Conservation (phyloP, 495 filamentous ascomycete genomes). For the Cenococcum geophilum region DNA sequence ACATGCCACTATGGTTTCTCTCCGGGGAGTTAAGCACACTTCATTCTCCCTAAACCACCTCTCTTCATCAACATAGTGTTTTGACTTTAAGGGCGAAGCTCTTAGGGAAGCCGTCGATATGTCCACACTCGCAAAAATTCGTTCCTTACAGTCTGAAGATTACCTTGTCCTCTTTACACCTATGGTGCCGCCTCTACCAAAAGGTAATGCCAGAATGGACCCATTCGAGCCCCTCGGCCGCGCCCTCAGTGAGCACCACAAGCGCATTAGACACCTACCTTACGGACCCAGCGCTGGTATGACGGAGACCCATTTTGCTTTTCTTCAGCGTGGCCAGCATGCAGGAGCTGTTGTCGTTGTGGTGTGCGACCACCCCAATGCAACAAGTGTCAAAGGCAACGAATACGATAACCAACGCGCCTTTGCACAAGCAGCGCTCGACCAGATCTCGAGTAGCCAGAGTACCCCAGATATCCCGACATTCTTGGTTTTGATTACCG, state of each 20-base stretch:
- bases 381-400: constrained; percentile 1
- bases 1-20: too few relatives aligned
- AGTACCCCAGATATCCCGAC: constrained; percentile 11
- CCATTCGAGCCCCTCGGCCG: constrained; percentile 42
- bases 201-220: constrained; percentile 29
- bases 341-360: constrained; percentile 36
- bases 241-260: constrained; percentile 32
- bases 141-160: constrained; percentile 21
- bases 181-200: constrained; percentile 27
- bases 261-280: constrained; percentile 37
- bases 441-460: constrained; percentile 2
- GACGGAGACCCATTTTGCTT: constrained; percentile 34
- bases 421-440: constrained; percentile 16
- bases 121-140: constrained; percentile 17
- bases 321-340: constrained; percentile 25
- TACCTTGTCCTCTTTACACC: constrained; percentile 32
- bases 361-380: constrained; percentile 17
- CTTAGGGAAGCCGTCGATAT: constrained; percentile 5
- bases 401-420: constrained; percentile 17
- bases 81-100: too few relatives aligned
- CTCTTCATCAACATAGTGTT: too few relatives aligned
- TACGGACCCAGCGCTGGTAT: constrained; percentile 36
- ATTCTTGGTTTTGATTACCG: constrained; percentile 18
- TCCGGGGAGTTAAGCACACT: too few relatives aligned
- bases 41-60: too few relatives aligned